Percentiles rank a stretch among this genome's conserved stretches.
Evolutionary conservation across 768 basidiomycete genomes (phyloP).

Genomic region (Polyporus arcularius): DNA sequence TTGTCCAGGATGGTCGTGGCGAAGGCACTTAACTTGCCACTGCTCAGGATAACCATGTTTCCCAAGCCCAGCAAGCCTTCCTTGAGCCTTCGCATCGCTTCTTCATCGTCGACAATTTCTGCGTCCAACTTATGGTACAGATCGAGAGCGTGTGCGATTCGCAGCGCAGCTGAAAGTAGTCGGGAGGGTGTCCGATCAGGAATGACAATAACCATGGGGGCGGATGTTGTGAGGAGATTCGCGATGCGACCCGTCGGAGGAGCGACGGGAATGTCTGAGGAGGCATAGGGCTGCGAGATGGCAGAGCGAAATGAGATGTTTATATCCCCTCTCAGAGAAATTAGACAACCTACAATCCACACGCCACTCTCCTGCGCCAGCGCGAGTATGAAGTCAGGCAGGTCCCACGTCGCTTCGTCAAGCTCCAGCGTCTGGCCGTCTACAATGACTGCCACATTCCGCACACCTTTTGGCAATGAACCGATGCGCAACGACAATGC

Average conservation of each 20-base stretch:
- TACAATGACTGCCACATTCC: background rate
- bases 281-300: constrained; percentile 1
- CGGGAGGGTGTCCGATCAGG: constrained; percentile 31
- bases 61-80: constrained; percentile 35
- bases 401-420: constrained; percentile 3
- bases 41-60: constrained; percentile 60
- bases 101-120: constrained; percentile 51
- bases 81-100: constrained; percentile 31
- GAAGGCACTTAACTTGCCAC: constrained; percentile 33
- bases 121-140: constrained; percentile 72
- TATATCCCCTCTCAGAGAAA: too few relatives aligned
- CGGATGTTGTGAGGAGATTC: constrained; percentile 55
- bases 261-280: background rate
- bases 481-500: constrained; percentile 22
- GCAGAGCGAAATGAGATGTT: background rate
- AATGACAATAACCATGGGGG: constrained; percentile 59
- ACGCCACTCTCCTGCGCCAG: constrained; percentile 2
- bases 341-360: constrained; percentile 10
- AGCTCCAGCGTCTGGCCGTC: constrained; percentile 9
- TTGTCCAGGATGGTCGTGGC: constrained; percentile 16
- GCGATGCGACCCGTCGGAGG: constrained; percentile 60
- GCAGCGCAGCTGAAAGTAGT: constrained; percentile 56
- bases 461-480: background rate
- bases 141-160: constrained; percentile 68
- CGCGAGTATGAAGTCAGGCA: background rate